Base-by-base conservation (phyloP, 768 basidiomycete genomes). In the Russula lepida region DNA sequence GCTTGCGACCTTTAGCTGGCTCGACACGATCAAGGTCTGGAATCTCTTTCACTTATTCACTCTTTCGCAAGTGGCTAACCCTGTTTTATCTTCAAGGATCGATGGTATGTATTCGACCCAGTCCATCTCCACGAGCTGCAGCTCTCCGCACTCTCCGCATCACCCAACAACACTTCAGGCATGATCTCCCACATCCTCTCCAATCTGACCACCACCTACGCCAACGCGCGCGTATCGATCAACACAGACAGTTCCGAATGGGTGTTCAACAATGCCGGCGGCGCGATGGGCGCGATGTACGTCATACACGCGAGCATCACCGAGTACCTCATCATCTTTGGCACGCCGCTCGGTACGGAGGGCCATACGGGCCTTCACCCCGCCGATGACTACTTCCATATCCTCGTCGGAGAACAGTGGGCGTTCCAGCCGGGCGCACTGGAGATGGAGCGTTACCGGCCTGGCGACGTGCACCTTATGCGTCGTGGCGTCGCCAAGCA, bases 241-340 rank as follows among this genome's bases (percentile, higher is more conserved):
- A 79, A 80, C 68, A 54, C 74, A n/a, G 68, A 87, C 75, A 70
- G 80, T 23, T 76, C 77, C 39, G 94, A 98, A 69, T 98, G 95
- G 95, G 83, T 97, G 27, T 89, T 95, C 75, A 98, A 85, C 78
- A 98, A 98, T 68, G 95, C 95, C 0, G 97, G 95, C 12, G 97
- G 97, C 62, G 94, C 94, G 0, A 98, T 95, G 95, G 94, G 94
- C 46, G 87, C 87, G 35, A 98, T 99, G 95, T 97, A 94, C 72
- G 81, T 98, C 74, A 91, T 98, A 65, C 97, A 98, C 69, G 92
- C 95, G 19, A 88, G 85, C 74, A 86, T 99, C 68, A 98, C 95
- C 11, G 97, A 99, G 77, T 99, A 95, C 76, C 82, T 92, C 67
- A 93, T 93, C 71, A 87, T 98, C 67, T 97, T 97, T 65, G 95